A percentile compares a stretch with the other conserved stretches of the same genome.
phyloP scores from a whole-genome alignment of 371 early-diverging fungal genomes.

The Actinomucor elegans region DNA sequence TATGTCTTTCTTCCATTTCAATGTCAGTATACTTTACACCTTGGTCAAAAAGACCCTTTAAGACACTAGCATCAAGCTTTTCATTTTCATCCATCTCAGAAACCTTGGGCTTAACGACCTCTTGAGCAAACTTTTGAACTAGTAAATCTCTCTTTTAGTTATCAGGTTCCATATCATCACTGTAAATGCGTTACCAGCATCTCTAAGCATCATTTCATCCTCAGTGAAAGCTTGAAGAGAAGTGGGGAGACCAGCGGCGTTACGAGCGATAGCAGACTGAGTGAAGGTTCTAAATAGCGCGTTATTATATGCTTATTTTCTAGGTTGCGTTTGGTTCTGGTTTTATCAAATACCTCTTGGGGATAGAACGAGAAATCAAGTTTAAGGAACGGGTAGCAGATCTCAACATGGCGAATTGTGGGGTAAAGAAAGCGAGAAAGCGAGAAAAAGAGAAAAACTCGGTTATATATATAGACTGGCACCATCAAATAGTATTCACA shows the following conservation, averaged over 20 bases:
- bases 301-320: too few relatives aligned
- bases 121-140: constrained; percentile 78
- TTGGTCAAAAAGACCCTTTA: constrained; percentile 87
- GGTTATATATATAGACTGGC: constrained; percentile 1
- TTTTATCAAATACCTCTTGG: constrained; percentile 31
- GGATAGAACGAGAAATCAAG: constrained; percentile 17
- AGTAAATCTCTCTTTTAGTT: not conserved
- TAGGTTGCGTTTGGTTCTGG: too few relatives aligned
- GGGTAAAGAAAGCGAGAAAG: too few relatives aligned
- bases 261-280: constrained; percentile 45
- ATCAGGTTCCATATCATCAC: too few relatives aligned
- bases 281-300: constrained; percentile 48
- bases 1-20: too few relatives aligned
- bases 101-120: constrained; percentile 83
- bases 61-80: constrained; percentile 73
- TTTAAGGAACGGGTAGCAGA: constrained; percentile 17
- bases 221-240: constrained; percentile 59
- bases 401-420: constrained; percentile 18
- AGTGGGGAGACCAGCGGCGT: constrained; percentile 28
- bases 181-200: constrained; percentile 36
- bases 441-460: not conserved
- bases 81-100: constrained; percentile 94
- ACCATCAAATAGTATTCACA: too few relatives aligned
- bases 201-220: constrained; percentile 78
- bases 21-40: constrained; percentile 55